Conservation (phyloP, 2,329 filamentous ascomycete species). For the Penicillium sp. region DNA sequence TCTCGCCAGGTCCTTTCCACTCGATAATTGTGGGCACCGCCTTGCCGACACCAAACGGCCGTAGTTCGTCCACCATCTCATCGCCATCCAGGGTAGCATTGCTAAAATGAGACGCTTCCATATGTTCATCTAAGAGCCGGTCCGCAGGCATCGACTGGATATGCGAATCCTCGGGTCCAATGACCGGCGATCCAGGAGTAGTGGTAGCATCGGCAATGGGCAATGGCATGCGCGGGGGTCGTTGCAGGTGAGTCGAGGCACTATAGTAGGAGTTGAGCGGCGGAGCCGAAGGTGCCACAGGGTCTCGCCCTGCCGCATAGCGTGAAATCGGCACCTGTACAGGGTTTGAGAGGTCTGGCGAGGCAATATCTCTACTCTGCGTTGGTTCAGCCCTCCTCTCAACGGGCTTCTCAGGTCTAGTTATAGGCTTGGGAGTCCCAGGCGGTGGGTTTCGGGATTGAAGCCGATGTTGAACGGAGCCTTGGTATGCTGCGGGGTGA, state of each 20-base stretch:
- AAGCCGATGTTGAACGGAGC: conserved; percentile 42
- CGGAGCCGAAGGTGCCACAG: conserved; percentile 44
- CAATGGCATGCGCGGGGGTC: conserved; percentile 83
- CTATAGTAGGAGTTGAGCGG: conserved; percentile 50
- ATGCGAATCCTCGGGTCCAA: conserved; percentile 64
- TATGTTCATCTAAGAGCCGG: conserved; percentile 47
- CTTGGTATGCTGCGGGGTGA: conserved; percentile 36
- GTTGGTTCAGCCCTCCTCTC: conserved; percentile 23
- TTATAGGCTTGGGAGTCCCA: conserved; percentile 28
- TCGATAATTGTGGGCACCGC: conserved; percentile 82
- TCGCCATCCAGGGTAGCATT: conserved; percentile 66
- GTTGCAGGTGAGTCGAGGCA: conserved; percentile 43
- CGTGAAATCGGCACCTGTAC: conserved; percentile 40
- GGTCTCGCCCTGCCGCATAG: conserved; percentile 29
- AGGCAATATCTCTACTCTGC: conserved; percentile 25
- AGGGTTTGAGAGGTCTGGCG: conserved; percentile 38
- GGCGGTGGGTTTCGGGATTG: conserved; percentile 39
- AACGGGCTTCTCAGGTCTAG: conserved; percentile 25
- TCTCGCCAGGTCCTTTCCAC: conserved; percentile 80
- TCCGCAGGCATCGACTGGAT: conserved; percentile 48
- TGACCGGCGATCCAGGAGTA: conserved; percentile 85
- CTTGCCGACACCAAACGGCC: conserved; percentile 65
- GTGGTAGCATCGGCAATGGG: conserved; percentile 91
- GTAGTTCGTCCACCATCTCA: conserved; percentile 72
- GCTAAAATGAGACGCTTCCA: conserved; percentile 58